Conservation (phyloP, 345 rosid genomes). For the Cochlearia excelsa region DNA sequence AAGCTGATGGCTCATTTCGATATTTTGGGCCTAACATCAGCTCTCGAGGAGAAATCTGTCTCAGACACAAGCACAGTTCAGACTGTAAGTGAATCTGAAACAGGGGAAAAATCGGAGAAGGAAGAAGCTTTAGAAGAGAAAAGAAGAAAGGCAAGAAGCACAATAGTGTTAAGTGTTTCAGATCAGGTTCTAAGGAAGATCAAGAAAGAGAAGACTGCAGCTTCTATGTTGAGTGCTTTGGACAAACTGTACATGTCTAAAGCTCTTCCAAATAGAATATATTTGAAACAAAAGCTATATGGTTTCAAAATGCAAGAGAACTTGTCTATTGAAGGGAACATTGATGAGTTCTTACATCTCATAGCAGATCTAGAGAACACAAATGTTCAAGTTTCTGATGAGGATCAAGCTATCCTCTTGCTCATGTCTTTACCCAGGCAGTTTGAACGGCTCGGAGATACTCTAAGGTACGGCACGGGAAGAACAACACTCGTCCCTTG, state of each 20-base stretch:
- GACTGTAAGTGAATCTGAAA: background rate
- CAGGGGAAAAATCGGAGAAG: background rate
- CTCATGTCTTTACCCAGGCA: background rate
- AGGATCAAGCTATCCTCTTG: background rate
- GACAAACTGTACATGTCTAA: background rate
- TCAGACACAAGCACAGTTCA: background rate
- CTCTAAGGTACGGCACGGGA: background rate
- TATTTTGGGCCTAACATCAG: background rate
- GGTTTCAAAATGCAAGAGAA: background rate
- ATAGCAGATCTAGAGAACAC: background rate
- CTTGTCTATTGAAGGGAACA: background rate
- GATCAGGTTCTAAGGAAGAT: background rate
- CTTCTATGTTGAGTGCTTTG: background rate
- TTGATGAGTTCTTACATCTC: background rate
- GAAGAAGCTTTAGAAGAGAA: background rate
- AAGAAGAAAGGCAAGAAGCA: background rate
- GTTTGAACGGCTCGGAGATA: background rate
- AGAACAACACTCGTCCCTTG: no score
- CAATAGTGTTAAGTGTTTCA: background rate
- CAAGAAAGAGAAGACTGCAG: background rate
- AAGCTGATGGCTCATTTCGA: background rate
- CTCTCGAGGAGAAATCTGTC: background rate
- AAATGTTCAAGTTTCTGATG: background rate
- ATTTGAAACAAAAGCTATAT: background rate
- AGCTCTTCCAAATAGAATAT: no score